phyloP scores from a whole-genome alignment of 306 rosid species.

The Pterocarpus macrocarpus region DNA sequence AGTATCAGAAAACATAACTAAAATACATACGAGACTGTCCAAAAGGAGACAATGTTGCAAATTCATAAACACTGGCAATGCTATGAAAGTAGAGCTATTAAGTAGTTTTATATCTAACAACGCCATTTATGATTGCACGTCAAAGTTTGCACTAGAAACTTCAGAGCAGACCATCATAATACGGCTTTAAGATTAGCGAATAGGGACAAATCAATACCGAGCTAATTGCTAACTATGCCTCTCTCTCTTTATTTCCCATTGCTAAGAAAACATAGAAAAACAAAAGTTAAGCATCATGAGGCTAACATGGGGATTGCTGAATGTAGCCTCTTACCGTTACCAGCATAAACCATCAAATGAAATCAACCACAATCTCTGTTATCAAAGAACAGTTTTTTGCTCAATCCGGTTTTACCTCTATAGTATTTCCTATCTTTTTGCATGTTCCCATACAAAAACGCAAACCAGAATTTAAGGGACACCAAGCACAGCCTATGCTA shows the following conservation, averaged over 20 bases:
- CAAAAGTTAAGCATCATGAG: not conserved
- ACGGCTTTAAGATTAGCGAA: not conserved
- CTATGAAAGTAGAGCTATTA: not conserved
- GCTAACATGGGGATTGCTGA: conserved; percentile 3
- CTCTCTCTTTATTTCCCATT: conserved; percentile 14
- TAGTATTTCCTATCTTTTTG: conserved; percentile 10
- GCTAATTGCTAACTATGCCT: conserved; percentile 1
- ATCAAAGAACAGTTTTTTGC: conserved; percentile 22
- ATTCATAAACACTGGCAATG: not conserved
- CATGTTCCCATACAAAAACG: conserved; percentile 31
- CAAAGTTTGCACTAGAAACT: not conserved
- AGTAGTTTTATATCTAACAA: no score
- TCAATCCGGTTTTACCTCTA: not conserved
- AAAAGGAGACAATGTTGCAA: conserved; percentile 13
- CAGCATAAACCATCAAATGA: conserved; percentile 19
- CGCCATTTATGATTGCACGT: not conserved
- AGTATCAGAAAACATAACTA: conserved; percentile 17
- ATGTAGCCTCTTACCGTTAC: conserved; percentile 11
- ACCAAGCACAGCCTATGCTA: not conserved
- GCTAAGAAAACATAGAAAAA: not conserved
- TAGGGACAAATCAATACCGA: conserved; percentile 13
- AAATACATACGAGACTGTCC: not conserved
- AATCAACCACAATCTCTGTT: conserved; percentile 2
- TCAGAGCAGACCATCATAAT: not conserved
- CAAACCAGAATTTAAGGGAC: not conserved